Base-by-base conservation (phyloP, 2,329 filamentous ascomycete species). In the Paracoccidioides brasiliensis region DNA sequence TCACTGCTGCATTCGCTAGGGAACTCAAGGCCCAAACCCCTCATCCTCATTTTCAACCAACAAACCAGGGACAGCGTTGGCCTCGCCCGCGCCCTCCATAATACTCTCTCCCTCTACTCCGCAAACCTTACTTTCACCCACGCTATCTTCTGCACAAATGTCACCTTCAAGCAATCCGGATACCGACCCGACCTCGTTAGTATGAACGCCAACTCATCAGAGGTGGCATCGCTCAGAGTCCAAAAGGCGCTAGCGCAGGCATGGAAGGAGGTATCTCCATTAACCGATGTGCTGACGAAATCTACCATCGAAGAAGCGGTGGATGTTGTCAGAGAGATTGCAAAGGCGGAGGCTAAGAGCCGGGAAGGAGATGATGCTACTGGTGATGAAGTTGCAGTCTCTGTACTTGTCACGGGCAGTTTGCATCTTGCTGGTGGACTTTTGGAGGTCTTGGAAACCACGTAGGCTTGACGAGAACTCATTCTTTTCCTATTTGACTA, bases 1-100 rank as follows among this genome's bases (percentile, higher is more conserved):
- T 35, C n/a, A 40, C 15, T 4, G 44, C 8, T 37, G 8, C 43
- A 15, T n/a, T 22, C 38, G 54, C 64, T 15, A 64, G 61, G 54
- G 62, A 58, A 52, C n/a, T 12, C 40, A 38, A 30, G 15, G 52
- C 66, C 64, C 53, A 70, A 74, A 46, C 67, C 73, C 5, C 74
- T 88, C 0, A 75, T 85, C 56, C 73, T 97, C 48, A 78, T 97
- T 50, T 97, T 97, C 76, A 96, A 96, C 70, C 91, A 96, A 70
- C 89, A 95, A 66, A 89, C 88, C 8, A 81, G 90, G 37, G 84
- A 95, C 64, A 86, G 87, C 4, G 72, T 75, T 3, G 74, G 79
- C 14, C 77, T 94, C 1, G 79, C 91, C 2, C 72, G 71, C 37
- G 78, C 77, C 0, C 74, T 95, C 1, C 76, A 89, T 55, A 67